Conservation (phyloP, 345 rosid genomes). For the Linum tenue region DNA sequence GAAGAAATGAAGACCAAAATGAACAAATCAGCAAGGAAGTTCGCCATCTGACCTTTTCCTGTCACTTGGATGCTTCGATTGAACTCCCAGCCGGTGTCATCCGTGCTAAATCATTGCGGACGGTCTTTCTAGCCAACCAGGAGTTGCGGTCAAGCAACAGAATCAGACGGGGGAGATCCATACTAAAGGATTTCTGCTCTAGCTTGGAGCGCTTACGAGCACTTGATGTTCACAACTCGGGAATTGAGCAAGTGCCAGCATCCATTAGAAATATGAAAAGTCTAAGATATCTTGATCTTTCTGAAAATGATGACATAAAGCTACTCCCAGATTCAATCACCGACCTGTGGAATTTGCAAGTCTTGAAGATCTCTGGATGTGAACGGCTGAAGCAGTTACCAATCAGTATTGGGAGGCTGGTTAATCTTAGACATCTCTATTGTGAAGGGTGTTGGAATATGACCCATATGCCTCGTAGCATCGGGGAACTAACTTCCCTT, state of each 20-base stretch:
- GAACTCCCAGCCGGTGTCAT: not conserved
- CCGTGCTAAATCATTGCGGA: not conserved
- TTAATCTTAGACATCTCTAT: constrained; percentile 9
- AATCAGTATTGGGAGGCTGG: not conserved
- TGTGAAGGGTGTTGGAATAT: not conserved
- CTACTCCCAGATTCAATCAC: constrained; percentile 10
- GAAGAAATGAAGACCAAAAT: not conserved
- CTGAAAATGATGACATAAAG: not conserved
- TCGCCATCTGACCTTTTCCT: constrained; percentile 10
- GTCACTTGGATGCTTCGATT: not conserved
- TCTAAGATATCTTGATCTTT: constrained; percentile 17
- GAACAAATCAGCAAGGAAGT: not conserved
- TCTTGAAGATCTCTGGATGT: constrained; percentile 2
- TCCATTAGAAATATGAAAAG: constrained; percentile 10
- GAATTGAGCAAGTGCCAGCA: not conserved
- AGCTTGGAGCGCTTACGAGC: not conserved
- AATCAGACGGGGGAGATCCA: not conserved
- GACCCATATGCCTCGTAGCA: constrained; percentile 8
- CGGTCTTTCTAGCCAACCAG: not conserved
- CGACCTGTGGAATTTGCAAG: not conserved
- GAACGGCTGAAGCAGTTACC: not conserved
- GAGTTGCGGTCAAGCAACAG: no score
- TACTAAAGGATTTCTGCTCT: not conserved
- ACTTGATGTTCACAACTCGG: not conserved
- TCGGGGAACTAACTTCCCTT: constrained; percentile 6